Conservation (phyloP, 2,329 filamentous ascomycete species). For the Stenocarpella maydis region DNA sequence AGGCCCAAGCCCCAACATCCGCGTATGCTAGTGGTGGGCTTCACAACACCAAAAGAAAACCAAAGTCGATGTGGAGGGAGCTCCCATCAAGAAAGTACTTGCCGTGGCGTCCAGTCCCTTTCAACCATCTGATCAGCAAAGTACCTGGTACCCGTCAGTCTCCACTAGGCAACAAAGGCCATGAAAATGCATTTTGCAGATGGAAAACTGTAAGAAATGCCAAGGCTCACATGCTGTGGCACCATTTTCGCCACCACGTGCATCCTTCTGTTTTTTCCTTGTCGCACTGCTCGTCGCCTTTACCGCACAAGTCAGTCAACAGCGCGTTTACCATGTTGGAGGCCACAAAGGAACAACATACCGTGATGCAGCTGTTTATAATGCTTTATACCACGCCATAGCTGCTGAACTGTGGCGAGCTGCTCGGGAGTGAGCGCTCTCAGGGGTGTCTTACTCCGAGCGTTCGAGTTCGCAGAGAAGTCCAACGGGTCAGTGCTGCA, state of each 20-base stretch:
- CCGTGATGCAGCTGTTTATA: slow-evolving; percentile 36
- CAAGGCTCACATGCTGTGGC: slow-evolving; percentile 36
- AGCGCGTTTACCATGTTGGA: not conserved
- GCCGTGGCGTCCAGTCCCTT: slow-evolving; percentile 47
- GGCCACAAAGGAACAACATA: not conserved
- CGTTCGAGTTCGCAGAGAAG: slow-evolving; percentile 39
- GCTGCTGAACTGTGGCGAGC: slow-evolving; percentile 44
- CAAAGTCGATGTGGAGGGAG: not conserved
- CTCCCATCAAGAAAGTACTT: not conserved
- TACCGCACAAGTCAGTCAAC: not conserved
- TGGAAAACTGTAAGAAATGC: not conserved
- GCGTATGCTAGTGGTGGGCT: not conserved
- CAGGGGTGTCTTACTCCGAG: slow-evolving; percentile 42
- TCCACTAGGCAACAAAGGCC: not conserved
- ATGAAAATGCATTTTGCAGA: not conserved
- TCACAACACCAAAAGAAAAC: not conserved
- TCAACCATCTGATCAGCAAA: slow-evolving; percentile 58
- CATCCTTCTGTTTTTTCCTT: not conserved
- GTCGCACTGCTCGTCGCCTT: not conserved
- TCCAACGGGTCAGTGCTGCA: slow-evolving; percentile 44
- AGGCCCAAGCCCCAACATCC: not conserved
- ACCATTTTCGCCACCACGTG: slow-evolving; percentile 14
- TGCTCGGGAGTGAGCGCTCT: slow-evolving; percentile 45
- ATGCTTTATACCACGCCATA: slow-evolving; percentile 40
- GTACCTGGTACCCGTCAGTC: slow-evolving; percentile 38